A percentile compares a stretch with the other conserved stretches of the same genome.
phyloP scores from a whole-genome alignment of 768 basidiomycete genomes.

The Glaciozyma antarctica region DNA sequence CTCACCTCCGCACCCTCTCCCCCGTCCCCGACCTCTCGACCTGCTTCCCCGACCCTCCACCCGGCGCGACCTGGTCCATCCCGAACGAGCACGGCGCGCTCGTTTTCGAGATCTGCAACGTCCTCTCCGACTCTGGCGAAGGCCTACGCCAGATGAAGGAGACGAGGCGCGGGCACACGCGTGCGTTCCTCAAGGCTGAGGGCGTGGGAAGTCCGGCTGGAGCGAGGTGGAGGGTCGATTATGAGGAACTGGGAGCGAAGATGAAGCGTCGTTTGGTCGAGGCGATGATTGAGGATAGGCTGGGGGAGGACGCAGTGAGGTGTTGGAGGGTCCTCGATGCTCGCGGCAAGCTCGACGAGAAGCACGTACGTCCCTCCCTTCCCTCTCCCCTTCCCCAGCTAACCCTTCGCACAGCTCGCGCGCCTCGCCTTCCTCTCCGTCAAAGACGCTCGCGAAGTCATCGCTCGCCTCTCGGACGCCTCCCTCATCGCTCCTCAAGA shows the following conservation, averaged over 20 bases:
- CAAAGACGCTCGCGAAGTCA: slow-evolving; percentile 70
- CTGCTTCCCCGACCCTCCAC: slow-evolving; percentile 3
- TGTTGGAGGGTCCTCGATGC: slow-evolving; percentile 68
- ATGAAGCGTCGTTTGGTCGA: slow-evolving; percentile 65
- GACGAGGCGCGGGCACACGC: slow-evolving; percentile 6
- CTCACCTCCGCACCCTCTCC: slow-evolving; percentile 20
- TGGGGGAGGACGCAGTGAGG: slow-evolving; percentile 72
- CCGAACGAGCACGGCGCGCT: slow-evolving; percentile 6
- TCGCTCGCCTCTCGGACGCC: slow-evolving; percentile 68
- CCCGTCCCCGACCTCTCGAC: slow-evolving; percentile 18
- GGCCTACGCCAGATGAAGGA: neutral
- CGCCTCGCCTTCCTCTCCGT: slow-evolving; percentile 87
- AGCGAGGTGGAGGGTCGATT: slow-evolving; percentile 48
- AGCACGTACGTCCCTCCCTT: slow-evolving; percentile 54
- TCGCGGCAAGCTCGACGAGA: slow-evolving; percentile 87
- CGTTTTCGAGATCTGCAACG: slow-evolving; percentile 23
- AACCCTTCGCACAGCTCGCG: slow-evolving; percentile 53
- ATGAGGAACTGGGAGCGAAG: slow-evolving; percentile 58
- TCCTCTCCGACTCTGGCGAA: slow-evolving; percentile 22
- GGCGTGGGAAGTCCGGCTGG: slow-evolving; percentile 50
- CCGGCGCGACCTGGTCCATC: slow-evolving; percentile 12
- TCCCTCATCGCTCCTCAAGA: slow-evolving; percentile 84
- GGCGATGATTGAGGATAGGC: slow-evolving; percentile 66
- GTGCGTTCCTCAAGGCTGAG: slow-evolving; percentile 17
- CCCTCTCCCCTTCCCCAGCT: neutral